Evolutionary conservation across 2,329 filamentous ascomycete species (phyloP).

Genomic region (Geoglossum cookeanum): DNA sequence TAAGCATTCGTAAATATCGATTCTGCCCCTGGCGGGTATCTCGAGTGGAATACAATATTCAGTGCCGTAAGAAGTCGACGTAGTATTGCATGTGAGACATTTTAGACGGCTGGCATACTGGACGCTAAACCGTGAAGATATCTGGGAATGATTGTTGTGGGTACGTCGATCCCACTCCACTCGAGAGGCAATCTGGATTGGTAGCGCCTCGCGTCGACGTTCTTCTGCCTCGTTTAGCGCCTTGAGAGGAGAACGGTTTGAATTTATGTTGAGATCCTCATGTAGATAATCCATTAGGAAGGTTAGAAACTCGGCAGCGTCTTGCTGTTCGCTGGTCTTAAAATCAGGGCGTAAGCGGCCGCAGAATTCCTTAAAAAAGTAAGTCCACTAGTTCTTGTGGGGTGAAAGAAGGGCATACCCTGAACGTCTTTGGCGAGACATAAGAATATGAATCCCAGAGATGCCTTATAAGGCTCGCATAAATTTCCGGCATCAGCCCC

Average conservation of each 20-base stretch:
- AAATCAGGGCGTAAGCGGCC: slow-evolving; percentile 35
- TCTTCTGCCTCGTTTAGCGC: slow-evolving; percentile 41
- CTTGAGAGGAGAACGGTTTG: slow-evolving; percentile 36
- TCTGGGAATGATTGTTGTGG: slow-evolving; percentile 51
- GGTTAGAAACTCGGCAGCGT: slow-evolving; percentile 75
- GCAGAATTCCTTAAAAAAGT: slow-evolving; percentile 47
- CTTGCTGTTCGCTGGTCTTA: slow-evolving; percentile 45
- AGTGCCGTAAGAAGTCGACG: slow-evolving; percentile 46
- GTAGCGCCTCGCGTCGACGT: slow-evolving; percentile 37
- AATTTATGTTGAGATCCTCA: slow-evolving; percentile 63
- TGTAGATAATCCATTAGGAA: slow-evolving; percentile 68
- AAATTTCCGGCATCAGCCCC: slow-evolving; percentile 41
- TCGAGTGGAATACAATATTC: slow-evolving; percentile 55
- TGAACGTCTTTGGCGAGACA: slow-evolving; percentile 5
- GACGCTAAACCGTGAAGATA: slow-evolving; percentile 63
- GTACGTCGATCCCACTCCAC: slow-evolving; percentile 59
- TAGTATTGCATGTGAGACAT: slow-evolving; percentile 41
- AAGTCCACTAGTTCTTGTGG: slow-evolving; percentile 20
- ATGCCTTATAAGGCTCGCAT: slow-evolving; percentile 39
- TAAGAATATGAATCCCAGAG: slow-evolving; percentile 28
- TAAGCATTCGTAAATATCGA: slow-evolving; percentile 49
- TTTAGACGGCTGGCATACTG: slow-evolving; percentile 42
- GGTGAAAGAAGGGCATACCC: neutral
- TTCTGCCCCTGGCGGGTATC: slow-evolving; percentile 36
- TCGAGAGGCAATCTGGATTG: slow-evolving; percentile 43